A percentile compares a stretch with the other conserved stretches of the same genome.
phyloP scores from a whole-genome alignment of 1,284 basidiomycete genomes.

The Cystobasidiaceae sp. region DNA sequence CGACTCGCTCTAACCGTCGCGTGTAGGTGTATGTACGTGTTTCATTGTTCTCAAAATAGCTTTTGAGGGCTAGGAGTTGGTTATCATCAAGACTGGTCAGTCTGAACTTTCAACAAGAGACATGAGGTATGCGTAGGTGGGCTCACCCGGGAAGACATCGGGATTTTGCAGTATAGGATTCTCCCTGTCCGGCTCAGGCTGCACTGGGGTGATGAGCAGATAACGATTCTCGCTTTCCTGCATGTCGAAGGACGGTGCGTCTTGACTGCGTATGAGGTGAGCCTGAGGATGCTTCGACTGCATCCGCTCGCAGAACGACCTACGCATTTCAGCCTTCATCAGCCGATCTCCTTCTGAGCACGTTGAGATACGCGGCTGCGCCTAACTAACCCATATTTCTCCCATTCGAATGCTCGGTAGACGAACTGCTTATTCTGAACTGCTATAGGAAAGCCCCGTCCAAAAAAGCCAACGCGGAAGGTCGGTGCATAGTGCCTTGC shows the following conservation, averaged over 20 bases:
- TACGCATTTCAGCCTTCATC: background rate
- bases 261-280: constrained; percentile 66
- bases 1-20: constrained; percentile 60
- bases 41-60: constrained; percentile 76
- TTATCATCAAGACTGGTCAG: background rate
- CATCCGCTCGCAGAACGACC: constrained; percentile 76
- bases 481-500: constrained; percentile 83
- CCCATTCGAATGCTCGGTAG: constrained; percentile 86
- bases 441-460: constrained; percentile 71
- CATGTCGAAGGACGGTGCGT: constrained; percentile 73
- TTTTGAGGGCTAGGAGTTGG: constrained; percentile 57
- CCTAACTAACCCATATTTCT: constrained; percentile 67
- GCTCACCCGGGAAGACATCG: constrained; percentile 59
- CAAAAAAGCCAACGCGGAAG: constrained; percentile 88
- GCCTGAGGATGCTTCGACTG: constrained; percentile 86
- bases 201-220: constrained; percentile 80
- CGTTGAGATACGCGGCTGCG: too few relatives aligned
- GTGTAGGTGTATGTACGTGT: constrained; percentile 56
- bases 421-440: constrained; percentile 81
- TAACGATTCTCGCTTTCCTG: constrained; percentile 74
- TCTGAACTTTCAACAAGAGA: too few relatives aligned
- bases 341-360: background rate
- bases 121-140: too few relatives aligned
- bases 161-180: constrained; percentile 77
- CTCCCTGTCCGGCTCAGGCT: constrained; percentile 74